phyloP scores from a whole-genome alignment of 495 filamentous ascomycete species.

The Bathelium albidoporum region DNA sequence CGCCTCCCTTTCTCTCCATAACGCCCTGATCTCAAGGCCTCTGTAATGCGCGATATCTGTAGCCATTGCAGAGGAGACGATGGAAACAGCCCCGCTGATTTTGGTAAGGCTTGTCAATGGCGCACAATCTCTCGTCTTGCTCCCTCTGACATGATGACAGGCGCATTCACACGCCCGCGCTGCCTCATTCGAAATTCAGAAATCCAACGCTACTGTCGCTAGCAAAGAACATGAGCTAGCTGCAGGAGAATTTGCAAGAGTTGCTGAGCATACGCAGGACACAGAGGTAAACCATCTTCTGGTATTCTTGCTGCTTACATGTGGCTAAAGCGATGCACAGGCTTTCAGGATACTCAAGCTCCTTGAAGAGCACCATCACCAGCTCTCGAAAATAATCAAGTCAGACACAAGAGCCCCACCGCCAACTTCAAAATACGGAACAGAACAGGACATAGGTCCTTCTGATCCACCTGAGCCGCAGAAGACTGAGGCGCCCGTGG shows the following conservation, averaged over 20 bases:
- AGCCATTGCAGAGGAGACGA: too few species aligned
- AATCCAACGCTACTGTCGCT: conserved; percentile 65
- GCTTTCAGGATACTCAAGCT: conserved; percentile 73
- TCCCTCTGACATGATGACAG: conserved; percentile 29
- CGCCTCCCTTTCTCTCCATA: not conserved
- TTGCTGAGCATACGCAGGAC: conserved; percentile 62
- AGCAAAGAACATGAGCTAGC: conserved; percentile 82
- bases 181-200: conserved; percentile 63
- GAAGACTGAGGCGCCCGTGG: not conserved
- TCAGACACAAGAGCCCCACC: conserved; percentile 25
- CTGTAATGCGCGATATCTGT: too few species aligned
- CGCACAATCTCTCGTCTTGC: conserved; percentile 7
- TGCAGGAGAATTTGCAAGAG: conserved; percentile 79
- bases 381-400: conserved; percentile 66
- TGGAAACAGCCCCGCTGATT: not conserved
- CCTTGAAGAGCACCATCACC: conserved; percentile 76
- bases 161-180: conserved; percentile 80
- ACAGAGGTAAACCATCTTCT: conserved; percentile 46
- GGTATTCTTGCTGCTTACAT: not conserved
- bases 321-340: conserved; percentile 27
- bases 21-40: not conserved
- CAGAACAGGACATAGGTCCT: not conserved
- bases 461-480: conserved; percentile 13
- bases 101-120: conserved; percentile 5
- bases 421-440: not conserved